These are phyloP conservation scores for Ettlia oleoabundans DNA, from an alignment of 139 green algal genomes.

Conservation along the genomic window DNA sequence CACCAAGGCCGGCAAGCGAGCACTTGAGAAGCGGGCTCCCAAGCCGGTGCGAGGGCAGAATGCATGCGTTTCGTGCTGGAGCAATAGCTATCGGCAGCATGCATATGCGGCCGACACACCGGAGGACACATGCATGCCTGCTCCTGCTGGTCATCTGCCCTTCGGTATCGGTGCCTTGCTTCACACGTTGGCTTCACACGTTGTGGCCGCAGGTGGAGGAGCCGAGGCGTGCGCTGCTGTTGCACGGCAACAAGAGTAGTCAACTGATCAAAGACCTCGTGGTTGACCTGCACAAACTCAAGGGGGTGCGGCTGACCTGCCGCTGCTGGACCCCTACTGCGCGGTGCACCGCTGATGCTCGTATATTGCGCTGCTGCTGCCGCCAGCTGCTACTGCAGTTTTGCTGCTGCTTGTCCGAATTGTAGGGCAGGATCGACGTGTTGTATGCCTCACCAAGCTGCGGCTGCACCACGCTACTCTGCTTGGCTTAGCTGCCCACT, in stretches of 20 bases:
- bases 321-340: background rate
- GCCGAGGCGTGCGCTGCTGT: conserved; percentile 69
- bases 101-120: background rate
- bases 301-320: conserved; percentile 70
- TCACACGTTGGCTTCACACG: too few species aligned
- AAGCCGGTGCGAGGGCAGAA: conserved; percentile 69
- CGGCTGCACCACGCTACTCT: too few species aligned
- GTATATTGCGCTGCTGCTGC: background rate
- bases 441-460: too few species aligned
- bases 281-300: conserved; percentile 83
- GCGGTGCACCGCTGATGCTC: background rate
- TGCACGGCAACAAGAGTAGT: conserved; percentile 77
- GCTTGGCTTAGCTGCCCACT: too few species aligned
- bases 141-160: too few species aligned
- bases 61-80: background rate
- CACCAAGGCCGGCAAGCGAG: conserved; percentile 68
- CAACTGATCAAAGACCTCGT: conserved; percentile 74
- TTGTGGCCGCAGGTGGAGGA: conserved; percentile 80
- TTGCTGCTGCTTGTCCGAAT: too few species aligned
- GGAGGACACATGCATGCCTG: conserved; percentile 17
- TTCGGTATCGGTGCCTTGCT: too few species aligned
- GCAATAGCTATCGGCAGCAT: background rate
- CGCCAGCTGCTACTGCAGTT: too few species aligned
- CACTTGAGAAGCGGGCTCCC: conserved; percentile 73
- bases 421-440: too few species aligned